phyloP scores from a whole-genome alignment of 441 rosid genomes.

The Bocquillonia castaneifolia region DNA sequence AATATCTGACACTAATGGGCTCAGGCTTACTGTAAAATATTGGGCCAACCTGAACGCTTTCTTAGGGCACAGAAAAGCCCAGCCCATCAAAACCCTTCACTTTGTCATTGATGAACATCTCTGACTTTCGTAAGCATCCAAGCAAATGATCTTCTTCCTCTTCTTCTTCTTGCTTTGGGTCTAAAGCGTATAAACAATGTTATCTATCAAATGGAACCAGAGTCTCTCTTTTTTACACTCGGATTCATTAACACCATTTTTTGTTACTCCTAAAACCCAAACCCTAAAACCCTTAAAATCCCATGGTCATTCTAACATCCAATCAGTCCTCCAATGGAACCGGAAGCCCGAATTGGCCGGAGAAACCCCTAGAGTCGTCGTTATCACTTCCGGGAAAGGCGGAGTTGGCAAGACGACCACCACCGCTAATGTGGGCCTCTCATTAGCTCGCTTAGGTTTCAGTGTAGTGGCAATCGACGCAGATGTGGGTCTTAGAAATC shows the following conservation, averaged over 20 bases:
- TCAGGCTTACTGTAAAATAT: background rate
- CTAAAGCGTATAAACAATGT: slow-evolving; percentile 33
- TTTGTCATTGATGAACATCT: background rate
- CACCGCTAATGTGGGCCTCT: slow-evolving; percentile 87
- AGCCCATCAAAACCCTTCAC: background rate
- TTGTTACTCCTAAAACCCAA: slow-evolving; percentile 22
- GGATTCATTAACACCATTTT: slow-evolving; percentile 22
- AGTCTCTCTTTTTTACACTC: slow-evolving; percentile 32
- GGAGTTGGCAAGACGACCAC: slow-evolving; percentile 95
- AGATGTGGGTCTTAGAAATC: slow-evolving; percentile 87
- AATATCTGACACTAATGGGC: background rate
- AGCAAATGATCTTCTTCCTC: slow-evolving; percentile 21
- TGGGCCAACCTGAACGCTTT: background rate
- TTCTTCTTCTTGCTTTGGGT: background rate
- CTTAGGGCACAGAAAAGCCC: background rate
- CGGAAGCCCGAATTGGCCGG: slow-evolving; percentile 86
- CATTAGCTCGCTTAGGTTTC: slow-evolving; percentile 85
- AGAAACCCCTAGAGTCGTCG: slow-evolving; percentile 88
- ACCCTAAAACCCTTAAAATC: slow-evolving; percentile 27
- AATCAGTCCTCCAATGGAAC: slow-evolving; percentile 76
- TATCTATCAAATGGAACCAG: slow-evolving; percentile 38
- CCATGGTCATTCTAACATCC: slow-evolving; percentile 22
- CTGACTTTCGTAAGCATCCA: background rate
- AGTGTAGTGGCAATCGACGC: slow-evolving; percentile 85
- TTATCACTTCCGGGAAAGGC: slow-evolving; percentile 92